Conservation (phyloP, 2,329 filamentous ascomycete genomes). For the Pseudocercospora fijiensis region DNA sequence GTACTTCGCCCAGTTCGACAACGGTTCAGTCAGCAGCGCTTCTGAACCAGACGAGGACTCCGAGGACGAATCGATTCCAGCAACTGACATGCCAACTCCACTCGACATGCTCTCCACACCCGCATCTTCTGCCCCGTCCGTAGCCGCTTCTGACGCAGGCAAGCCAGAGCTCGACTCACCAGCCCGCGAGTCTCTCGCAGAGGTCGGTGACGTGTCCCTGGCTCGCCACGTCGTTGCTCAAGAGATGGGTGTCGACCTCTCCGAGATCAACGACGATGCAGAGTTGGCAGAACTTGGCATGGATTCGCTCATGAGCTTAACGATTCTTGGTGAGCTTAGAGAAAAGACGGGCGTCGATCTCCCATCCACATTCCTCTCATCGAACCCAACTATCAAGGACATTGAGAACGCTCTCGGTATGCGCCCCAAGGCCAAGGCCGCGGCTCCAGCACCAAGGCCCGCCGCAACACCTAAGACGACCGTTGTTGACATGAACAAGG, state of each 20-base stretch:
- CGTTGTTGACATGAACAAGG: slow-evolving; percentile 47
- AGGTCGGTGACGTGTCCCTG: slow-evolving; percentile 45
- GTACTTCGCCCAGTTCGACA: slow-evolving; percentile 52
- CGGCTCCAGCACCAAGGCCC: slow-evolving; percentile 30
- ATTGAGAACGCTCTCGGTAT: slow-evolving; percentile 65
- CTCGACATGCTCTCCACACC: slow-evolving; percentile 48
- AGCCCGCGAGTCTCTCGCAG: slow-evolving; percentile 36
- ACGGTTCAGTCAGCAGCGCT: slow-evolving; percentile 31
- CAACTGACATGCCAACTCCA: slow-evolving; percentile 45
- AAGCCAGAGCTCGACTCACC: slow-evolving; percentile 41
- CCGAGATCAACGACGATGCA: slow-evolving; percentile 54
- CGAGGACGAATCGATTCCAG: slow-evolving; percentile 45
- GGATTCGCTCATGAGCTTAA: slow-evolving; percentile 56
- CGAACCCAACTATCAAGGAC: slow-evolving; percentile 63
- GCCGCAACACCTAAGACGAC: slow-evolving; percentile 23
- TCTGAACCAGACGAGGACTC: slow-evolving; percentile 38
- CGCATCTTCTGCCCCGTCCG: slow-evolving; percentile 50
- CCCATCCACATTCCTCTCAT: slow-evolving; percentile 56
- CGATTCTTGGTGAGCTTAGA: slow-evolving; percentile 52
- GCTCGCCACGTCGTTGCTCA: slow-evolving; percentile 52
- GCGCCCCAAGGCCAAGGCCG: slow-evolving; percentile 41
- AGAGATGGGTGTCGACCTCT: slow-evolving; percentile 66
- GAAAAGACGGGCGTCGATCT: slow-evolving; percentile 53
- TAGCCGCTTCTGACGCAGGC: slow-evolving; percentile 42
- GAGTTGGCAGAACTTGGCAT: slow-evolving; percentile 61